Evolutionary conservation across 106 monocot genomes (phyloP).

Genomic region (Narthecium ossifragum): DNA sequence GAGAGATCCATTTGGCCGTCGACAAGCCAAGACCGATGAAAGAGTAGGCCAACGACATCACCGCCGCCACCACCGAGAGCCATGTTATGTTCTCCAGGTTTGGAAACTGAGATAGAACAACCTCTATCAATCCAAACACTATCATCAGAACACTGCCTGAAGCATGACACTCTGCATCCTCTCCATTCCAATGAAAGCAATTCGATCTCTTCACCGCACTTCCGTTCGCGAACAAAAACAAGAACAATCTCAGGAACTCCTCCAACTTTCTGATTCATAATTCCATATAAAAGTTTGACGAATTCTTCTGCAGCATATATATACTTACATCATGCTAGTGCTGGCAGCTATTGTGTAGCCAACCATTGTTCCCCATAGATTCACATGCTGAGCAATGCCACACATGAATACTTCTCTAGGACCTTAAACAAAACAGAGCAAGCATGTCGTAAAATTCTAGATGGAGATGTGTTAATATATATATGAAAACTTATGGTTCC

Average conservation of each 20-base stretch:
- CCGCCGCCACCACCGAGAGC: constrained; percentile 60
- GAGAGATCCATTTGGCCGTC: constrained; percentile 30
- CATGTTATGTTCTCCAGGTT: constrained; percentile 70
- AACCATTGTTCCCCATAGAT: constrained; percentile 65
- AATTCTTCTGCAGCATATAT: too few relatives aligned
- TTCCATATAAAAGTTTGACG: too few relatives aligned
- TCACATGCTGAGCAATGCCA: constrained; percentile 55
- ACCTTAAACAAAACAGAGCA: constrained; percentile 23
- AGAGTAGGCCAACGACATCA: constrained; percentile 73
- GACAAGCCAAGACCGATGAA: constrained; percentile 55
- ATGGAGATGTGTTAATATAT: too few relatives aligned
- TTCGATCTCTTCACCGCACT: constrained; percentile 45
- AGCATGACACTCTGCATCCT: constrained; percentile 23
- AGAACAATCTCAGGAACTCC: too few relatives aligned
- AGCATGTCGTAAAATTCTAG: too few relatives aligned
- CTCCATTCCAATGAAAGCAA: constrained; percentile 54
- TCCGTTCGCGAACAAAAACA: neutral
- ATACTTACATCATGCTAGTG: constrained; percentile 63
- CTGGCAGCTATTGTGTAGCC: constrained; percentile 70
- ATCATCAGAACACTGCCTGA: constrained; percentile 42
- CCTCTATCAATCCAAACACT: constrained; percentile 41
- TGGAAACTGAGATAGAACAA: constrained; percentile 64
- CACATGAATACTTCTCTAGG: constrained; percentile 60
- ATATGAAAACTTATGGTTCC: too few relatives aligned
- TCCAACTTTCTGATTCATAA: too few relatives aligned